Conservation (phyloP, 768 basidiomycete genomes). For the Pisolithus marmoratus region DNA sequence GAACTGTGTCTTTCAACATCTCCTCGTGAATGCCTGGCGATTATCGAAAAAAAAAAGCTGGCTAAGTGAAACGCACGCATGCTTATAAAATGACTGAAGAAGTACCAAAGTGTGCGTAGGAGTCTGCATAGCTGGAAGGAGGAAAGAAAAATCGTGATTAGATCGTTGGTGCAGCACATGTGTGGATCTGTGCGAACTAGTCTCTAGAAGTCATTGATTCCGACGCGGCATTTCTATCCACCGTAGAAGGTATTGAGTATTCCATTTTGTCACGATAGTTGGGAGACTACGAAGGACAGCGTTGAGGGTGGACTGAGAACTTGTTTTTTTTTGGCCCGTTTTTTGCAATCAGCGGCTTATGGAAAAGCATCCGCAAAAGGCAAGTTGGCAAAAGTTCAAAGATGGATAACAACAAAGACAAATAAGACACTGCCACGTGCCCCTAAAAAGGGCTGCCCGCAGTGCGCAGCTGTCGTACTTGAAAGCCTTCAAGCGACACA, state of each 20-base stretch:
- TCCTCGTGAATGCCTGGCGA: slow-evolving; percentile 91
- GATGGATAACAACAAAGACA: slow-evolving; percentile 9
- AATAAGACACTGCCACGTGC: slow-evolving; percentile 14
- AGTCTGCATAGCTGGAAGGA: slow-evolving; percentile 80
- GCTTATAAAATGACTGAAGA: slow-evolving; percentile 5
- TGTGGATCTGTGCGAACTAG: slow-evolving; percentile 58
- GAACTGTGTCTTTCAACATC: slow-evolving; percentile 96
- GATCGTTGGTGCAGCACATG: slow-evolving; percentile 25
- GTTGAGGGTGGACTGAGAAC: not conserved
- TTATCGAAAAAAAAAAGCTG: not conserved
- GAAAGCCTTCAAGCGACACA: too few species aligned
- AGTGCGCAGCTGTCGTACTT: too few species aligned
- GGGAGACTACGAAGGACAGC: not conserved
- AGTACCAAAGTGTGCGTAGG: slow-evolving; percentile 91
- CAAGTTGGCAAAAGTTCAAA: slow-evolving; percentile 2
- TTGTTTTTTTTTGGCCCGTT: not conserved
- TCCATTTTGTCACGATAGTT: slow-evolving; percentile 18
- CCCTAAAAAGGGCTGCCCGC: slow-evolving; percentile 8
- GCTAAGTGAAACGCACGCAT: slow-evolving; percentile 1
- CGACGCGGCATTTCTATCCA: slow-evolving; percentile 8
- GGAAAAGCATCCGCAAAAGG: slow-evolving; percentile 6
- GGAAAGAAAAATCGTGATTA: slow-evolving; percentile 32
- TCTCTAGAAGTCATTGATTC: slow-evolving; percentile 79
- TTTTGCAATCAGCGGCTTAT: not conserved
- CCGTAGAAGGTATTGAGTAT: slow-evolving; percentile 27